Base-by-base conservation (phyloP, 805 yeast species). In the Wilhelminamyces savonicus region DNA sequence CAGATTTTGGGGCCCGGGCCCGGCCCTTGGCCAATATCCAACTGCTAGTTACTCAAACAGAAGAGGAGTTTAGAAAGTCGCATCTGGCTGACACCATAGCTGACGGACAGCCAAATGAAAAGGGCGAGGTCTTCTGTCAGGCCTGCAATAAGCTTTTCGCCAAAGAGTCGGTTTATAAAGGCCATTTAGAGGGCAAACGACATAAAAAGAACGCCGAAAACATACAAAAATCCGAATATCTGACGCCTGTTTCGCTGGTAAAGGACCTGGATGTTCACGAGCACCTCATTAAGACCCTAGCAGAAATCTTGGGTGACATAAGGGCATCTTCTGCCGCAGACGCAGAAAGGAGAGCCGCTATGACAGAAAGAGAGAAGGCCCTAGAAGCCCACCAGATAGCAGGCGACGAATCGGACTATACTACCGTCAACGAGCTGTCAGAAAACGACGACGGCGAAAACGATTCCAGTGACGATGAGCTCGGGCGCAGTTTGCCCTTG, bases 141-240 rank as follows among this genome's bases (percentile, higher is more conserved):
- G 66, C 70, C 0, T 90, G 97, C 49, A 64, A 71, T 17, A 81
- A 74, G 45, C 33, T 44, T 13, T 87, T 84, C 48, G 59, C 82
- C 10, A 79, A 80, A 30, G 59, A 59, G 16, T 56, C 86, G 0
- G 92, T 83, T 0, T 87, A 64, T 48, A 54, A 69, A 4, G 77
- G 72, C 3, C 97, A 90, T 62, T 52, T 85, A 16, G 36, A 44
- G 1, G 94, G 95, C 1, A 83, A 82, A 48, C 79, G 78, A 42
- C 97, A 90, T 49, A 57, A 66, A 33, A 79, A 76, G 41, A 74
- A 74, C 22, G 48, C 42, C 0, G 44, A 37, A 16, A 46, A 40
- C 26, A n/a, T 23, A 13, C 15, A 19, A 16, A 26, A 15, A 12
- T 8, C 16, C 12, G n/a, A 15, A 28, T 15, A 26, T 36, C 16